Conservation (phyloP, 1,139 yeast genomes). For the Eremothecium sinecaudum region DNA sequence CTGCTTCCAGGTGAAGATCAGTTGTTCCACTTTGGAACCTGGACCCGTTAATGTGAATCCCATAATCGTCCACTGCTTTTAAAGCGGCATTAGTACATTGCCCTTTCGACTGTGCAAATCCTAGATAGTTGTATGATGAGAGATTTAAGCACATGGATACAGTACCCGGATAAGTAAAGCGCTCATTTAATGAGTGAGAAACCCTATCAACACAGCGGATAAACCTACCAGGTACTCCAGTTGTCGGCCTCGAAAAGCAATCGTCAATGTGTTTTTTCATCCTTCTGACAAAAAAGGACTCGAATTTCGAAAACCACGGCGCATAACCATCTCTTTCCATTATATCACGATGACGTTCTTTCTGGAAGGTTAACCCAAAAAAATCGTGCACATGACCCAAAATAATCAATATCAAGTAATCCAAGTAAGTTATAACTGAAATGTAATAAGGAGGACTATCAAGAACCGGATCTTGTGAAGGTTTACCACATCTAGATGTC, state of each 20-base stretch:
- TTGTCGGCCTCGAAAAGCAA: slow-evolving; percentile 90
- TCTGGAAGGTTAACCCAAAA: slow-evolving; percentile 65
- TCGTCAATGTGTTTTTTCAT: slow-evolving; percentile 86
- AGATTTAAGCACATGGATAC: slow-evolving; percentile 72
- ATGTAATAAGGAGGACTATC: slow-evolving; percentile 86
- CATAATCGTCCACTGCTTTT: slow-evolving; percentile 52
- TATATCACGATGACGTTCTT: slow-evolving; percentile 54
- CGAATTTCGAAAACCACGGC: slow-evolving; percentile 92
- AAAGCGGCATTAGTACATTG: slow-evolving; percentile 77
- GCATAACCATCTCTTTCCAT: slow-evolving; percentile 84
- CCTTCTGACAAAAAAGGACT: slow-evolving; percentile 85
- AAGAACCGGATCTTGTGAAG: slow-evolving; percentile 46
- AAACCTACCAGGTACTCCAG: slow-evolving; percentile 94
- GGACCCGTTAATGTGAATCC: slow-evolving; percentile 73
- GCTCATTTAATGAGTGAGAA: slow-evolving; percentile 48
- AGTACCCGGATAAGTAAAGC: slow-evolving; percentile 63
- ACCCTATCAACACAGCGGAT: slow-evolving; percentile 72
- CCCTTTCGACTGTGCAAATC: slow-evolving; percentile 94
- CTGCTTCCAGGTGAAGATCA: slow-evolving; percentile 67
- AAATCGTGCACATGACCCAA: slow-evolving; percentile 88
- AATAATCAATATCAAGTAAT: slow-evolving; percentile 71
- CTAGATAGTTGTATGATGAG: slow-evolving; percentile 86
- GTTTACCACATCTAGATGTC: slow-evolving; percentile 40
- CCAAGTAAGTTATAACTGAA: slow-evolving; percentile 71
- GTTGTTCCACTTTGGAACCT: slow-evolving; percentile 68